Conservation (phyloP, 1,284 basidiomycete genomes). For the Peniophora sp. region DNA sequence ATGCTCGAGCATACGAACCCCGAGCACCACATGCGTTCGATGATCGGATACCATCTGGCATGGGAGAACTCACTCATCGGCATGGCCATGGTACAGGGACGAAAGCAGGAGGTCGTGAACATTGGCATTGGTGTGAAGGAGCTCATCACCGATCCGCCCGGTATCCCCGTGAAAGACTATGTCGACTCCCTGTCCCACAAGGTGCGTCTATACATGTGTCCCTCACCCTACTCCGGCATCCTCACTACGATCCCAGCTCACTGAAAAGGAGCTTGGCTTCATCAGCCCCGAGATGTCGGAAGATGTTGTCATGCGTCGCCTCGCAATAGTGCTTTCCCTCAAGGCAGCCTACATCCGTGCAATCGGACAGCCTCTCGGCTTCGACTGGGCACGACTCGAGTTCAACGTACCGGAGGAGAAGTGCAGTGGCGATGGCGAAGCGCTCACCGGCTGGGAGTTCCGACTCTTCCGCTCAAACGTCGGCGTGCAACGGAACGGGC, state of each 20-base stretch:
- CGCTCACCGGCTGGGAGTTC: slow-evolving; percentile 75
- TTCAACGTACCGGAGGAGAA: slow-evolving; percentile 60
- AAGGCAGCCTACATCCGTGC: slow-evolving; percentile 76
- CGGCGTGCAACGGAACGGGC: slow-evolving; percentile 41
- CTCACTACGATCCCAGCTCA: slow-evolving; percentile 37
- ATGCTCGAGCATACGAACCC: slow-evolving; percentile 34
- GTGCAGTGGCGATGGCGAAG: slow-evolving; percentile 57
- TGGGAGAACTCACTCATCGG: slow-evolving; percentile 62
- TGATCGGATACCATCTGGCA: slow-evolving; percentile 72
- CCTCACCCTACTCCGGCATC: not conserved
- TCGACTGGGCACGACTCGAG: slow-evolving; percentile 72
- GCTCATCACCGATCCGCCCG: slow-evolving; percentile 48
- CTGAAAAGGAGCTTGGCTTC: slow-evolving; percentile 47
- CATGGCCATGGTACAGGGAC: slow-evolving; percentile 77
- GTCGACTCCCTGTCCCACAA: slow-evolving; percentile 69
- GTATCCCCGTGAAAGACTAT: slow-evolving; percentile 49
- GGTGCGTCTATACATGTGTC: slow-evolving; percentile 27
- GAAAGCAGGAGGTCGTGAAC: slow-evolving; percentile 64
- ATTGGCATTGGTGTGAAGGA: slow-evolving; percentile 70
- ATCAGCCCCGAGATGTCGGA: slow-evolving; percentile 44
- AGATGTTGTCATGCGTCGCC: slow-evolving; percentile 57
- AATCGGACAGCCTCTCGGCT: slow-evolving; percentile 69
- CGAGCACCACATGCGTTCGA: slow-evolving; percentile 54
- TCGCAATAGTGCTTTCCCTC: slow-evolving; percentile 66
- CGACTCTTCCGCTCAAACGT: slow-evolving; percentile 67